A percentile compares a stretch with the other conserved stretches of the same genome.
phyloP scores from a whole-genome alignment of 208 protist genomes.

The Trypanosoma rangeli region DNA sequence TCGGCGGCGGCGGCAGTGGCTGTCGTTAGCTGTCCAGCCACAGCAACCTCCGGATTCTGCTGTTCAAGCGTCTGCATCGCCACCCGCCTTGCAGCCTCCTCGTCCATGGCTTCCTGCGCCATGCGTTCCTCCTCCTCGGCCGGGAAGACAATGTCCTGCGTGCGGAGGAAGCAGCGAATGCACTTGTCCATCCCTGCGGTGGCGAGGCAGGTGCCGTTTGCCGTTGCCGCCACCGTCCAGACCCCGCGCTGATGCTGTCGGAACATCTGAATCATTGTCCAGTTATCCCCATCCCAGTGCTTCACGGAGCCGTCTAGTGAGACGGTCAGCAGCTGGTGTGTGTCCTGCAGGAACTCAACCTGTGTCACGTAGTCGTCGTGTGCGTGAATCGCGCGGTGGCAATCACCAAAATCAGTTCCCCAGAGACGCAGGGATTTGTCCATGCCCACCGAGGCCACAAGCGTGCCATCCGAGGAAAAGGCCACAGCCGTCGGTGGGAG shows the following conservation, averaged over 20 bases:
- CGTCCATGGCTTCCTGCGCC: slow-evolving; percentile 88
- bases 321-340: slow-evolving; percentile 98
- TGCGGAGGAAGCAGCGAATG: slow-evolving; percentile 83
- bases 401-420: slow-evolving; percentile 98
- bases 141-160: slow-evolving; percentile 89
- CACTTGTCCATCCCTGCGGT: slow-evolving; percentile 76
- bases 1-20: slow-evolving; percentile 72
- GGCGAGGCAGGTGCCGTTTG: slow-evolving; percentile 80
- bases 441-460: slow-evolving; percentile 96
- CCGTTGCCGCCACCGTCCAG: slow-evolving; percentile 61
- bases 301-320: slow-evolving; percentile 95
- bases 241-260: slow-evolving; percentile 80
- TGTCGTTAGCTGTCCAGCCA: slow-evolving; percentile 73
- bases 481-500: slow-evolving; percentile 94
- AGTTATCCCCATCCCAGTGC: slow-evolving; percentile 99
- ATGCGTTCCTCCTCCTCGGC: slow-evolving; percentile 85
- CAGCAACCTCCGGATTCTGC: slow-evolving; percentile 48
- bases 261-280: slow-evolving; percentile 86
- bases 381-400: slow-evolving; percentile 97
- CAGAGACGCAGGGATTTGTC: slow-evolving; percentile 99
- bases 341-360: slow-evolving; percentile 95
- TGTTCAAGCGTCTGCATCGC: slow-evolving; percentile 62
- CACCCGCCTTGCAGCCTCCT: slow-evolving; percentile 65
- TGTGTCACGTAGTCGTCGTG: slow-evolving; percentile 97
- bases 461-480: slow-evolving; percentile 92